Conservation (phyloP, 2,329 filamentous ascomycete species). For the Verticillium zaregamsianum region DNA sequence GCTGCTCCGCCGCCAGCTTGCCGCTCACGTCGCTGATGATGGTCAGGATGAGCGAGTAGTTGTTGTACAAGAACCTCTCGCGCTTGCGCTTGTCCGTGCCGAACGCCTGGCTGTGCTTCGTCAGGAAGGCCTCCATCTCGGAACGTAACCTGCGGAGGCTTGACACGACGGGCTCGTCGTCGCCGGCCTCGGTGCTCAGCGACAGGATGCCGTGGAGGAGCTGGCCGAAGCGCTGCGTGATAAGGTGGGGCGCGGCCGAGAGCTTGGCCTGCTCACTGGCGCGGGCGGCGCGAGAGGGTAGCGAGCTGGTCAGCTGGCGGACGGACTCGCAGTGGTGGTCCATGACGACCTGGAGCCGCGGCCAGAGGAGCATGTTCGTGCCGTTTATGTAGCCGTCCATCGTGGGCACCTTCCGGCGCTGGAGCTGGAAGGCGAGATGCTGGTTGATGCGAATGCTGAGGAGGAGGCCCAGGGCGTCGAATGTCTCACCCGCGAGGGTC, state of each 20-base stretch:
- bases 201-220: slow-evolving; percentile 79
- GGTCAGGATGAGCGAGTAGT: slow-evolving; percentile 90
- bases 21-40: slow-evolving; percentile 79
- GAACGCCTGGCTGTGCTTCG: slow-evolving; percentile 70
- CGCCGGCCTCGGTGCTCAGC: slow-evolving; percentile 83
- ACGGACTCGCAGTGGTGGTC: slow-evolving; percentile 89
- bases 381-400: slow-evolving; percentile 91
- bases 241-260: slow-evolving; percentile 80
- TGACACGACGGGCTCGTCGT: slow-evolving; percentile 86
- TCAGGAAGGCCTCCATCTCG: slow-evolving; percentile 81
- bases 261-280: slow-evolving; percentile 48
- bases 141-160: slow-evolving; percentile 72
- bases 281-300: slow-evolving; percentile 39
- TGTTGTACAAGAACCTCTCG: slow-evolving; percentile 89
- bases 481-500: slow-evolving; percentile 68
- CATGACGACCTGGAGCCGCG: slow-evolving; percentile 90
- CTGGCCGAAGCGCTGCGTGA: slow-evolving; percentile 94
- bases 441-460: slow-evolving; percentile 93
- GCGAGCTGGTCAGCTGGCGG: slow-evolving; percentile 53
- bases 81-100: slow-evolving; percentile 72
- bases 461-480: slow-evolving; percentile 81
- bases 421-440: slow-evolving; percentile 88
- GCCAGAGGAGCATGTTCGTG: slow-evolving; percentile 95
- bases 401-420: slow-evolving; percentile 83
- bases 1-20: slow-evolving; percentile 70